Percentiles rank a stretch among this genome's conserved stretches.
phyloP scores from a whole-genome alignment of 1,139 yeast genomes.

The Sugiyamaella neomexicana region DNA sequence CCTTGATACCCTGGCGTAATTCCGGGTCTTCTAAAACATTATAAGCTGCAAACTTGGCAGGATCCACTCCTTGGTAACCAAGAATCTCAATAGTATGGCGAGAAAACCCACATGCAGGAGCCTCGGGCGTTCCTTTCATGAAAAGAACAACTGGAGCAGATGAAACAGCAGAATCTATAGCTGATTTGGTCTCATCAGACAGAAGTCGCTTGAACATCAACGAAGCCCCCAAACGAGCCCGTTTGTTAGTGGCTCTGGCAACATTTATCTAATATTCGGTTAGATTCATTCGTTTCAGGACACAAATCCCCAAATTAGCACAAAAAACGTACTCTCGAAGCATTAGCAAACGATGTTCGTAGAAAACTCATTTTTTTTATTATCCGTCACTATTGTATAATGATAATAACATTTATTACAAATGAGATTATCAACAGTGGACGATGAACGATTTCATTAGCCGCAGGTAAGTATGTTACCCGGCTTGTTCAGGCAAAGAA shows the following conservation, averaged over 20 bases:
- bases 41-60: constrained; percentile 92
- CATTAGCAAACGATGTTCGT: constrained; percentile 8
- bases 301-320: background rate
- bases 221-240: background rate
- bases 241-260: constrained; percentile 1
- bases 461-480: no score
- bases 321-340: constrained; percentile 8
- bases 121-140: constrained; percentile 78
- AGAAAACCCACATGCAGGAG: constrained; percentile 97
- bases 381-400: background rate
- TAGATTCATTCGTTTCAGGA: background rate
- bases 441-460: background rate
- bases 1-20: constrained; percentile 89
- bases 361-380: constrained; percentile 6
- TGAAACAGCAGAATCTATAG: constrained; percentile 79
- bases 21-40: constrained; percentile 95
- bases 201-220: constrained; percentile 50
- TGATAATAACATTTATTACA: background rate
- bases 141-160: constrained; percentile 94
- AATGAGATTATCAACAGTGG: background rate
- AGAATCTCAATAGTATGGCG: constrained; percentile 89
- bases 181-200: constrained; percentile 75
- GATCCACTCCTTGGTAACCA: constrained; percentile 98
- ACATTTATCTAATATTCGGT: background rate
- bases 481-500: no score